Base-by-base conservation (phyloP, 768 basidiomycete genomes). In the Rhizopogon salebrosus region DNA sequence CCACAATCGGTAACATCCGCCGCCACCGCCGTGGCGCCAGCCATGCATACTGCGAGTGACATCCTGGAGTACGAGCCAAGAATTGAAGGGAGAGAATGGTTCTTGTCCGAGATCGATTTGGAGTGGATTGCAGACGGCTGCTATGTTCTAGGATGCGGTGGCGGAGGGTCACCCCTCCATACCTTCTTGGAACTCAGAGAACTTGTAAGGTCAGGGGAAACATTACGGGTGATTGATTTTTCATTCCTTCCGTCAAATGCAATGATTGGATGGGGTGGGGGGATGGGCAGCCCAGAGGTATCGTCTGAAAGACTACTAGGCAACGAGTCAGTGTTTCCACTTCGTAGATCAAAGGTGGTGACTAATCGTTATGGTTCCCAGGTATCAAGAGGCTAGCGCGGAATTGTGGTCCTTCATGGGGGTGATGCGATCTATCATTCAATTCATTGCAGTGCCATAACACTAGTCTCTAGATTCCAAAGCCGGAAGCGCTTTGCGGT, bases 121-220 rank as follows among this genome's bases (percentile, higher is more conserved):
- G 79, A 80, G 51, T 85, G 80, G 71, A 79, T 86, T 41, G 75
- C 80, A 23, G 79, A 81, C 49, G 84, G 84, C 27, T 83, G 83
- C 49, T 80, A 80, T 37, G 71, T 85, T 37, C 70, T 86, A 1
- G 84, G 84, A 0, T 79, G 76, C 16, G 84, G 84, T 3, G 84
- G 84, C 26, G 84, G 84, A 2, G 84, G 84, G 6, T 75, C 77
- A 2, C 79, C 84, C 0, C 75, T 81, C 55, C 75, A 78, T 16
- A 64, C 71, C 2, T 83, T 75, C 58, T 63, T 84, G 3, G 75
- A 75, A 57, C 66, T 75, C 7, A 70, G 80, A 35, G 78, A 84
- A 57, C 70, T 82, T 54, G 64, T 84, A 1, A 72, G 82, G 4
- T 67, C 71, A 22, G 84, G 83, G 5, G 68, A 69, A 5, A 60